Evolutionary conservation across 2,329 filamentous ascomycete species (phyloP).

Genomic region (Fusarium burgessii): DNA sequence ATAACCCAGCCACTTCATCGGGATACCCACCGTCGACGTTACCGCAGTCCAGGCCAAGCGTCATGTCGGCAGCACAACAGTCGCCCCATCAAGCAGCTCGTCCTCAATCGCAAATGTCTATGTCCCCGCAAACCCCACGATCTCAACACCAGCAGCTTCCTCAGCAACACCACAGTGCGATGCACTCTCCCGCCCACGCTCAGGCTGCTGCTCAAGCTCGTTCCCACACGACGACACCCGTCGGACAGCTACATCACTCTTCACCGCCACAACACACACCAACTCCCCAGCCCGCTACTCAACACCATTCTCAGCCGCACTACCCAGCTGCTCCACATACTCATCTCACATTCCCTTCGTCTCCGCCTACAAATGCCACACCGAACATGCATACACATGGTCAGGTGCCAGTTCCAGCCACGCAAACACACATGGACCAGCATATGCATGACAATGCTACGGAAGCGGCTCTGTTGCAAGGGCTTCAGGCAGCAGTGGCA

Average conservation of each 20-base stretch:
- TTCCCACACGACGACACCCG: constrained; percentile 46
- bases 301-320: constrained; percentile 30
- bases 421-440: constrained; percentile 37
- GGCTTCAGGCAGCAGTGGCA: constrained; percentile 52
- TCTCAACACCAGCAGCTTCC: constrained; percentile 38
- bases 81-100: constrained; percentile 41
- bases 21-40: constrained; percentile 46
- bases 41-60: constrained; percentile 44
- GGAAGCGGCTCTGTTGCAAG: constrained; percentile 52
- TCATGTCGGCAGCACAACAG: constrained; percentile 49
- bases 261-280: constrained; percentile 43
- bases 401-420: constrained; percentile 35
- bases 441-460: constrained; percentile 50
- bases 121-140: constrained; percentile 48
- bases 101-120: constrained; percentile 46
- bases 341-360: constrained; percentile 37
- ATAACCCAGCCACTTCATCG: constrained; percentile 36
- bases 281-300: constrained; percentile 35
- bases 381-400: constrained; percentile 42
- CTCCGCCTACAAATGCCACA: constrained; percentile 31
- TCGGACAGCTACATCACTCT: constrained; percentile 43
- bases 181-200: constrained; percentile 41
- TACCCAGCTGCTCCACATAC: constrained; percentile 32
- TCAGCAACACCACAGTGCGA: constrained; percentile 35
- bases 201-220: constrained; percentile 40